Evolutionary conservation across 192 early-diverging fungal genomes (phyloP).

Genomic region (Fimicolochytrium jonesii): DNA sequence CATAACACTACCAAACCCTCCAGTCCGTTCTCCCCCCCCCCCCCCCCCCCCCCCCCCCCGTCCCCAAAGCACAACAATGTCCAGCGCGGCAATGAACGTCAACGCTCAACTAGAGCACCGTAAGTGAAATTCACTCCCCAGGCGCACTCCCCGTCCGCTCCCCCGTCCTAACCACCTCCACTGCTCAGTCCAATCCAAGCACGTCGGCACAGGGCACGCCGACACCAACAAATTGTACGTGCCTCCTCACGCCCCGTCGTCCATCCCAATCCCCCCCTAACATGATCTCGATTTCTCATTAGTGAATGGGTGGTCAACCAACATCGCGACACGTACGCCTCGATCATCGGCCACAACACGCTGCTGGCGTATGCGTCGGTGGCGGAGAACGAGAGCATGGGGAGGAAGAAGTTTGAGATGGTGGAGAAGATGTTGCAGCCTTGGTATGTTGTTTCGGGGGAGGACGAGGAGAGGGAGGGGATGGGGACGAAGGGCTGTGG

Average conservation of each 20-base stretch:
- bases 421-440: slow-evolving; percentile 51
- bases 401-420: slow-evolving; percentile 66
- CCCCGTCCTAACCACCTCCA: neutral
- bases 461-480: too few species aligned
- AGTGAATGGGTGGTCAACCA: slow-evolving; percentile 87
- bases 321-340: slow-evolving; percentile 77
- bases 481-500: too few species aligned
- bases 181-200: slow-evolving; percentile 76
- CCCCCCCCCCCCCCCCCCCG: too few species aligned
- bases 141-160: neutral
- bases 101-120: slow-evolving; percentile 80
- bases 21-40: too few species aligned
- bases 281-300: neutral
- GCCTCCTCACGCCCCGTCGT: neutral
- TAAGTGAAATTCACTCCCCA: slow-evolving; percentile 44
- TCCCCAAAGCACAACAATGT: slow-evolving; percentile 12
- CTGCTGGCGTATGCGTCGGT: slow-evolving; percentile 76
- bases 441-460: slow-evolving; percentile 9
- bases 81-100: slow-evolving; percentile 47
- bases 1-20: too few species aligned
- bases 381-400: slow-evolving; percentile 82
- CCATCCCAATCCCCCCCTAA: neutral
- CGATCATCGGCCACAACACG: slow-evolving; percentile 73
- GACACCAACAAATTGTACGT: slow-evolving; percentile 85
- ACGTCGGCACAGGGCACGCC: slow-evolving; percentile 86